phyloP scores from a whole-genome alignment of 2,329 filamentous ascomycete genomes.

The Tympanopsis confertula region DNA sequence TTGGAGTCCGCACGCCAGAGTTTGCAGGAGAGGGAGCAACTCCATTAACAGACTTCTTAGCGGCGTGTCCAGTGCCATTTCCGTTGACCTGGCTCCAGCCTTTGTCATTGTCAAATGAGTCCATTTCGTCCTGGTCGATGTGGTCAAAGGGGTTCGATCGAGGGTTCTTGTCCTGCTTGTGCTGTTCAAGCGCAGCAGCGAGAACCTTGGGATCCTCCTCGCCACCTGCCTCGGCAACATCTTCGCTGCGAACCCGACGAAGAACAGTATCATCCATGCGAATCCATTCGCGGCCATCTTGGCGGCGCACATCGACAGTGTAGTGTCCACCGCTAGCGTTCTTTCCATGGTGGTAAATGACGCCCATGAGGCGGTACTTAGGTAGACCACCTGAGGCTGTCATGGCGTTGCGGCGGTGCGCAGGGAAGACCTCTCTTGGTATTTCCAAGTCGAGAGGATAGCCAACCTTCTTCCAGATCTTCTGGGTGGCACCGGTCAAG shows the following conservation, averaged over 20 bases:
- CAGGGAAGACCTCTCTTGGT: conserved; percentile 76
- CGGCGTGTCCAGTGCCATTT: conserved; percentile 35
- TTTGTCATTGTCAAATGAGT: neutral
- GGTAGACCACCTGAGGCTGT: conserved; percentile 61
- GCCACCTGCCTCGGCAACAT: conserved; percentile 75
- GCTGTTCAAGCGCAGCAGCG: conserved; percentile 33
- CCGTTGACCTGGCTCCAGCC: conserved; percentile 65
- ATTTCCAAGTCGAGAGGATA: conserved; percentile 93
- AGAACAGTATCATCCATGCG: conserved; percentile 90
- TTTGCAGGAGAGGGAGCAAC: conserved; percentile 35
- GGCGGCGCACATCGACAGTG: conserved; percentile 88
- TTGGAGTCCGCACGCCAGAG: conserved; percentile 38
- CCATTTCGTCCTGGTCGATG: conserved; percentile 52
- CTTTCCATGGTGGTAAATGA: conserved; percentile 96
- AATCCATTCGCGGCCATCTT: conserved; percentile 93
- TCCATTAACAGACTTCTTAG: conserved; percentile 63
- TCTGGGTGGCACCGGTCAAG: conserved; percentile 70
- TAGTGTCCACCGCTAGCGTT: conserved; percentile 94
- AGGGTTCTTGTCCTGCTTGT: conserved; percentile 21
- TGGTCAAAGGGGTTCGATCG: conserved; percentile 62
- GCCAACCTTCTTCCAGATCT: conserved; percentile 96
- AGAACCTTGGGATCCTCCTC: conserved; percentile 40
- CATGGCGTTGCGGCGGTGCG: conserved; percentile 57
- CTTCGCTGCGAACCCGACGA: conserved; percentile 70
- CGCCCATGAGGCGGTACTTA: conserved; percentile 75